Conservation (phyloP, 1,284 basidiomycete species). For the Malassezia caprae region DNA sequence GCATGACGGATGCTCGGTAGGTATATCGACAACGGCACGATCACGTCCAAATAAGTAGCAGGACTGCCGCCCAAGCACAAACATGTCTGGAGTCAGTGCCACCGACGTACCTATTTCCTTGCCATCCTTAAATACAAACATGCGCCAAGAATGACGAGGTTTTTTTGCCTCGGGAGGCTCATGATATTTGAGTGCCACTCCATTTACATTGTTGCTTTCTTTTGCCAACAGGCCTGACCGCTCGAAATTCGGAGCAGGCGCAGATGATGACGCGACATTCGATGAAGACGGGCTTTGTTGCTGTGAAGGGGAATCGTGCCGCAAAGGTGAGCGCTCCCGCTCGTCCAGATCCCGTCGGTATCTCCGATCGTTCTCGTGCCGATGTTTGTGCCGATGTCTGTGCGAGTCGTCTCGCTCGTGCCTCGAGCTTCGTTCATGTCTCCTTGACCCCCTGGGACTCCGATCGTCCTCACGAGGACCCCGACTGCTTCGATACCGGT, state of each 20-base stretch:
- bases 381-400: background rate
- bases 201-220: conserved; percentile 59
- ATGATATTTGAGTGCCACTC: conserved; percentile 89
- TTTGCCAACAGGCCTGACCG: conserved; percentile 84
- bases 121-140: conserved; percentile 92
- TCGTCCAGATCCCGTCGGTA: background rate
- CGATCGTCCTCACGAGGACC: background rate
- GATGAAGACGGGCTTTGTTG: background rate
- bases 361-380: background rate
- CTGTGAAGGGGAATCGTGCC: background rate
- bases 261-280: background rate
- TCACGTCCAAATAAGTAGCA: conserved; percentile 89
- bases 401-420: background rate
- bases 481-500: background rate
- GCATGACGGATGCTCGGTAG: conserved; percentile 86
- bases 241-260: conserved; percentile 64
- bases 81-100: conserved; percentile 21
- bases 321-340: background rate
- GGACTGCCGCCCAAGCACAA: conserved; percentile 60
- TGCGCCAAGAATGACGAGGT: conserved; percentile 74
- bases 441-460: background rate
- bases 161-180: conserved; percentile 96
- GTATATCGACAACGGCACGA: conserved; percentile 60
- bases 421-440: background rate
- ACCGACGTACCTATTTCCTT: conserved; percentile 71